Evolutionary conservation across 2,329 filamentous ascomycete genomes (phyloP).

Genomic region (Fusarium newnesense): DNA sequence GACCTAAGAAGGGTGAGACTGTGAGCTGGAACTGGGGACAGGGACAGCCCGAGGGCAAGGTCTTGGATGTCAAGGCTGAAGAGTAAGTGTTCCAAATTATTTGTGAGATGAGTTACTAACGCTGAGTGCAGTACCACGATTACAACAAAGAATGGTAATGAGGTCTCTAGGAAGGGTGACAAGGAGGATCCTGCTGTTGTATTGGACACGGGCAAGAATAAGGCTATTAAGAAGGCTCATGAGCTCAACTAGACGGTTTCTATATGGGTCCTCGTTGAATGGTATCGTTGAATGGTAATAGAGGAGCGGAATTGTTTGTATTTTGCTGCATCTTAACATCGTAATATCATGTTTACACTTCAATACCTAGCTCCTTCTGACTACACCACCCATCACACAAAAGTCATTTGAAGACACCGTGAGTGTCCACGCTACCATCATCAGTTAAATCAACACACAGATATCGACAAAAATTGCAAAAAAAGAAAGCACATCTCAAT

Average conservation of each 20-base stretch:
- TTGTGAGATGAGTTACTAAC: not conserved
- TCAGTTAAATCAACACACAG: too few relatives aligned
- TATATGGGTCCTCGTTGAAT: too few relatives aligned
- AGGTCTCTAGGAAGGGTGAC: constrained; percentile 53
- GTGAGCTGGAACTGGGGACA: constrained; percentile 60
- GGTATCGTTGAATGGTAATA: not conserved
- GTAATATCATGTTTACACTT: not conserved
- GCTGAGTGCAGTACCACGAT: constrained; percentile 36
- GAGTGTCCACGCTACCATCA: accelerated
- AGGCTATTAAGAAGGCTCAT: constrained; percentile 54
- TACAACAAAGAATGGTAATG: constrained; percentile 54
- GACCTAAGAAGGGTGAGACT: constrained; percentile 53
- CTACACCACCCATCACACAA: not conserved
- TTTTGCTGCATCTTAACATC: not conserved
- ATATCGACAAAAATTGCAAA: not conserved
- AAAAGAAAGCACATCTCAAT: constrained; percentile 36
- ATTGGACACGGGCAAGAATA: constrained; percentile 55
- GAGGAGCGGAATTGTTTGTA: not conserved
- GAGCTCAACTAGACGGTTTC: constrained; percentile 48
- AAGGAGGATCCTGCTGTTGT: constrained; percentile 56
- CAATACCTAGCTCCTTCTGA: not conserved
- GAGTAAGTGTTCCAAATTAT: constrained; percentile 44
- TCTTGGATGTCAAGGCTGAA: constrained; percentile 56
- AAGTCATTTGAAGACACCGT: accelerated
- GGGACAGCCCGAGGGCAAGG: constrained; percentile 56